phyloP scores from a whole-genome alignment of 176 grass and related monocot genomes.

The Urochloa ruziziensis region DNA sequence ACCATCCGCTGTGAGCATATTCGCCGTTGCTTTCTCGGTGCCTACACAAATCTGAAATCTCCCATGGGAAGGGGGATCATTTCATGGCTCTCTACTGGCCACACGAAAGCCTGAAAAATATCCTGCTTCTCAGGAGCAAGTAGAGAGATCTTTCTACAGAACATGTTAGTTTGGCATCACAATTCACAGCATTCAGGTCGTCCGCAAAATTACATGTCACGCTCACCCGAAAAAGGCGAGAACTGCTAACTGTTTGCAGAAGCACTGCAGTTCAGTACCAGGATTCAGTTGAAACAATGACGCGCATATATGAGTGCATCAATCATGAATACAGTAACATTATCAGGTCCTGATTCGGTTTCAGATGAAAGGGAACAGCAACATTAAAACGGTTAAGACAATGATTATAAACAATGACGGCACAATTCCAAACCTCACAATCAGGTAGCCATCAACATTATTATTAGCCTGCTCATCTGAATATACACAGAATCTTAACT shows the following conservation, averaged over 20 bases:
- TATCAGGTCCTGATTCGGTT: background rate
- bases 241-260: background rate
- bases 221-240: background rate
- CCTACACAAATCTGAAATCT: background rate
- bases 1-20: background rate
- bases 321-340: constrained; percentile 1
- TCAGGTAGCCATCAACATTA: constrained; percentile 21
- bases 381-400: background rate
- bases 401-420: constrained; percentile 16
- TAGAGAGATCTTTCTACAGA: background rate
- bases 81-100: background rate
- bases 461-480: constrained; percentile 19
- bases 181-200: background rate
- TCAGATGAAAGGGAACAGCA: background rate
- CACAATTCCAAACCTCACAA: background rate
- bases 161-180: background rate
- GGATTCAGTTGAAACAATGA: background rate
- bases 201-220: background rate
- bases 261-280: background rate
- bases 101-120: constrained; percentile 15
- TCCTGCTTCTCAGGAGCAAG: background rate
- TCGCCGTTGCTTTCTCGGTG: constrained; percentile 7
- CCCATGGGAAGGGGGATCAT: background rate
- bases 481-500: constrained; percentile 37
- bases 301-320: background rate